A percentile compares a stretch with the other conserved stretches of the same genome.
Conservation (phyloP, 495 filamentous ascomycete genomes). For the Lasiosphaeris hirsuta region DNA sequence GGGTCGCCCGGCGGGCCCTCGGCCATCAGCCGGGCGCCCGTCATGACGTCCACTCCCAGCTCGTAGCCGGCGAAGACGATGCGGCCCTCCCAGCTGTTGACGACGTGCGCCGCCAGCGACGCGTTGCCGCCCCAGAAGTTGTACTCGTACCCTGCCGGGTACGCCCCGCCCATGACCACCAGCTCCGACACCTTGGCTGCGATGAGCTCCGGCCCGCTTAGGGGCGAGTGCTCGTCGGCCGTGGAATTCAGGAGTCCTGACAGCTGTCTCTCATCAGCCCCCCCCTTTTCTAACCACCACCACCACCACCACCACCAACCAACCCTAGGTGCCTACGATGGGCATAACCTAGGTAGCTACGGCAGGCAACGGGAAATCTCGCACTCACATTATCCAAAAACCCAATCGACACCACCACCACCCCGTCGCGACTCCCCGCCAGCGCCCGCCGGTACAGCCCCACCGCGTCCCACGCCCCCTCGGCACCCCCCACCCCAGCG, state of each 20-base stretch:
- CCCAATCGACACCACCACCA: slow-evolving; percentile 45
- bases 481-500: slow-evolving; percentile 28
- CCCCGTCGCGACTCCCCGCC: slow-evolving; percentile 28
- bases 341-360: too few relatives aligned
- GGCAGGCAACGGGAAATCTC: neutral
- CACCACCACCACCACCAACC: slow-evolving; percentile 42
- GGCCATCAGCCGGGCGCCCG: slow-evolving; percentile 33
- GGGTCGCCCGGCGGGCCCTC: slow-evolving; percentile 35
- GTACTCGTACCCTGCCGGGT: slow-evolving; percentile 41
- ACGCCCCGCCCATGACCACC: slow-evolving; percentile 46
- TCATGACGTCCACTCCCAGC: slow-evolving; percentile 32
- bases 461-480: slow-evolving; percentile 42
- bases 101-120: slow-evolving; percentile 30
- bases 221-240: slow-evolving; percentile 30
- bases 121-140: slow-evolving; percentile 43
- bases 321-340: too few relatives aligned
- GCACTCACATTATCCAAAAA: slow-evolving; percentile 38
- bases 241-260: slow-evolving; percentile 40
- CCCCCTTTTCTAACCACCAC: too few relatives aligned
- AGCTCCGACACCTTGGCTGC: slow-evolving; percentile 42
- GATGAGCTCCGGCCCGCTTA: slow-evolving; percentile 37
- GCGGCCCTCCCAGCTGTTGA: slow-evolving; percentile 38
- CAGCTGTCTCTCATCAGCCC: slow-evolving; percentile 21
- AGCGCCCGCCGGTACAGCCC: slow-evolving; percentile 41
- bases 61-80: slow-evolving; percentile 38